These are phyloP conservation scores for Setaria viridis DNA, from an alignment of 202 grass and related monocot genomes.

Conservation along the genomic window DNA sequence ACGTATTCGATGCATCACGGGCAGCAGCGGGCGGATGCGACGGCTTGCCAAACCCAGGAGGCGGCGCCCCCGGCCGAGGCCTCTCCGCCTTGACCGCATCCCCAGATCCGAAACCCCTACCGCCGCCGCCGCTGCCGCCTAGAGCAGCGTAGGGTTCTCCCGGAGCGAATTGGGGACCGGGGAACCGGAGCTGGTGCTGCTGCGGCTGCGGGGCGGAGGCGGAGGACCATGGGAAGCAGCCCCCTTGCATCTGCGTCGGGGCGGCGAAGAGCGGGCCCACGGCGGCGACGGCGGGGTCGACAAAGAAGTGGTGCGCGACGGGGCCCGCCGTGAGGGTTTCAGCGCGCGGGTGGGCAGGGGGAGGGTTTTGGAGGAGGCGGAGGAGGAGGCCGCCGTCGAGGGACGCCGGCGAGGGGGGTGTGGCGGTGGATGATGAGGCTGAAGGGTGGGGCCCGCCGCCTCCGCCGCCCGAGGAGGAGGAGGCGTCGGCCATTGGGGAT, in stretches of 20 bases:
- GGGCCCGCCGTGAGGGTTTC: conserved; percentile 13
- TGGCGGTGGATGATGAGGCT: conserved; percentile 7
- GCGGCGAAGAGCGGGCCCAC: conserved; percentile 51
- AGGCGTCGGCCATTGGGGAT: conserved; percentile 48
- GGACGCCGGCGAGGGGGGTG: conserved; percentile 11
- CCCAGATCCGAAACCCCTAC: conserved; percentile 25
- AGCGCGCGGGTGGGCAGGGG: conserved; percentile 23
- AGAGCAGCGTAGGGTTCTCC: conserved; percentile 38
- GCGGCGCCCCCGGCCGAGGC: conserved; percentile 41
- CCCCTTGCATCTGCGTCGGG: conserved; percentile 14
- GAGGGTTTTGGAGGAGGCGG: conserved; percentile 67
- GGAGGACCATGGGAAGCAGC: conserved; percentile 48
- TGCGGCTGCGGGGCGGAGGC: conserved; percentile 9
- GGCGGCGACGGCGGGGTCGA: conserved; percentile 65
- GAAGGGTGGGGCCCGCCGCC: conserved; percentile 25
- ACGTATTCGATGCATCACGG: conserved; percentile 13
- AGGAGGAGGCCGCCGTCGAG: conserved; percentile 72
- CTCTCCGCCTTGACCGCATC: conserved; percentile 42
- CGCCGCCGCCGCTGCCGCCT: neutral
- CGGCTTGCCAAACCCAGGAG: conserved; percentile 51
- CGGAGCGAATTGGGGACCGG: conserved; percentile 39
- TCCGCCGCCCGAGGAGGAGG: conserved; percentile 24
- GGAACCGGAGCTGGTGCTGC: conserved; percentile 42
- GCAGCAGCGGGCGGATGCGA: neutral
- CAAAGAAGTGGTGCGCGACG: conserved; percentile 37